Conservation (phyloP, 805 yeast species). For the Millerago galiae region DNA sequence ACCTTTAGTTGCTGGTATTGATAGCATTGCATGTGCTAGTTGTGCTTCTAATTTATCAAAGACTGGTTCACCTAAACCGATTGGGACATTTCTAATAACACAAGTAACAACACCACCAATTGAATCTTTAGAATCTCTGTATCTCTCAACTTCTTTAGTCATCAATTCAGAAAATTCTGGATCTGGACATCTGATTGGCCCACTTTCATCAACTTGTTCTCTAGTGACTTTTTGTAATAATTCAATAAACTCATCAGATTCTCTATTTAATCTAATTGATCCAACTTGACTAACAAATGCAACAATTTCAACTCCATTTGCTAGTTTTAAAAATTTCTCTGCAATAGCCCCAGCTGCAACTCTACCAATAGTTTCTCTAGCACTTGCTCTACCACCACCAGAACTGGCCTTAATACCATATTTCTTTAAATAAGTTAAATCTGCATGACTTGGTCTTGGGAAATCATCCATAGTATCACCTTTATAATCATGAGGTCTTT, state of each 20-base stretch:
- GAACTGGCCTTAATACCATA: constrained; percentile 91
- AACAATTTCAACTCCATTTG: constrained; percentile 83
- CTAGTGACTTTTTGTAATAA: constrained; percentile 74
- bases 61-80: constrained; percentile 97
- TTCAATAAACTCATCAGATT: constrained; percentile 61
- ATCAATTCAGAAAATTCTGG: constrained; percentile 61
- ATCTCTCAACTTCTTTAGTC: constrained; percentile 81
- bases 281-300: constrained; percentile 97
- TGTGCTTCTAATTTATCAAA: constrained; percentile 94
- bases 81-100: constrained; percentile 88
- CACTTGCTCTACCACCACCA: constrained; percentile 97
- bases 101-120: constrained; percentile 98
- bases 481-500: constrained; percentile 91
- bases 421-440: constrained; percentile 83
- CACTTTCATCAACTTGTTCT: constrained; percentile 78
- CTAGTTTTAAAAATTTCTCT: constrained; percentile 75
- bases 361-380: constrained; percentile 97
- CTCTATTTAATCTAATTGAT: constrained; percentile 65
- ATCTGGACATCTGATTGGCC: constrained; percentile 94
- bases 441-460: constrained; percentile 98
- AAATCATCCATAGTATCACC: constrained; percentile 74
- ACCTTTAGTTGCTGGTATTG: constrained; percentile 97
- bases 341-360: constrained; percentile 99
- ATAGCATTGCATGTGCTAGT: constrained; percentile 96
- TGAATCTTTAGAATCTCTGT: constrained; percentile 83